Conservation (phyloP, 257 asterid species). For the Fraxinus quadrangulata region DNA sequence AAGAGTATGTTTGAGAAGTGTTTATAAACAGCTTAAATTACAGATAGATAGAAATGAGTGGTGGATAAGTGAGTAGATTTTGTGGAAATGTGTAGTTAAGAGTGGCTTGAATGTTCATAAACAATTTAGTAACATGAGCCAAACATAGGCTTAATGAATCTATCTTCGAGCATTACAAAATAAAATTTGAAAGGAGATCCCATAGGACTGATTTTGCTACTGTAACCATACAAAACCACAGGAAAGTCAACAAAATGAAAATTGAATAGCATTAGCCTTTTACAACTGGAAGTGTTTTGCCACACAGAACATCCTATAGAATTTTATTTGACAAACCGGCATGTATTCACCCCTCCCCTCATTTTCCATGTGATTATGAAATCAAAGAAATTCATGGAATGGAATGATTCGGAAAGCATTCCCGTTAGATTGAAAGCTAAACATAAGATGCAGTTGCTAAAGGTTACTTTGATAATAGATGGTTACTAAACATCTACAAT, state of each 20-base stretch:
- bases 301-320: not conserved
- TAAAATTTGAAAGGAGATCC: not conserved
- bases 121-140: no score
- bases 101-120: no score
- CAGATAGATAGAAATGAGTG: no score
- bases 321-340: not conserved
- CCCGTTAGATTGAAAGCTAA: not conserved
- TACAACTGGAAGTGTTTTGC: not conserved
- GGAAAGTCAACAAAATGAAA: not conserved
- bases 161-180: not conserved
- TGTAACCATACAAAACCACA: not conserved
- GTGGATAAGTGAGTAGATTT: no score
- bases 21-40: no score
- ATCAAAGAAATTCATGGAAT: not conserved
- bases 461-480: not conserved
- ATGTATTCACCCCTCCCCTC: not conserved
- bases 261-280: not conserved
- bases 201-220: not conserved
- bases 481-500: not conserved
- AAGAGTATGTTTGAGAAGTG: no score
- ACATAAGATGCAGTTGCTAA: not conserved
- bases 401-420: not conserved
- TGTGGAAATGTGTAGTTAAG: no score
- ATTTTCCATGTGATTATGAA: not conserved
- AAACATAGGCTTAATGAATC: constrained; percentile 7